These are phyloP conservation scores for Hypoxylon perforatum DNA, from an alignment of 495 filamentous ascomycete genomes.

Conservation along the genomic window DNA sequence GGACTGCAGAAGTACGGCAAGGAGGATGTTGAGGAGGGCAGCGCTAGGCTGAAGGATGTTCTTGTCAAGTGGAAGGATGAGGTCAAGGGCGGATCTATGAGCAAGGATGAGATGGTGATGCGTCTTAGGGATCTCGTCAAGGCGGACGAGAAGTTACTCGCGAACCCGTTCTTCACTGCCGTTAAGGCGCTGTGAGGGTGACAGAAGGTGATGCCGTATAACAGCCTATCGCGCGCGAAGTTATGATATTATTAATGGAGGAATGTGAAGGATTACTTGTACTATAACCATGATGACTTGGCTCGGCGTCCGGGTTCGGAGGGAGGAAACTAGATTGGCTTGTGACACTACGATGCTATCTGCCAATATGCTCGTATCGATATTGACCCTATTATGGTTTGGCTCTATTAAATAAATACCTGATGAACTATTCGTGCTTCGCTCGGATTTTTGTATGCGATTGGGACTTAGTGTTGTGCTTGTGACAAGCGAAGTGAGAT, in stretches of 20 bases:
- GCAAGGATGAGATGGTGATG: constrained; percentile 79
- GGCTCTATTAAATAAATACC: constrained; percentile 6
- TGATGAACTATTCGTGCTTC: constrained; percentile 3
- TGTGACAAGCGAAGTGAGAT: too few relatives aligned
- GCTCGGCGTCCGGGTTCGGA: constrained; percentile 26
- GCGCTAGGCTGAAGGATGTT: constrained; percentile 83
- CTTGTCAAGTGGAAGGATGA: constrained; percentile 88
- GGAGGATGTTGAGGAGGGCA: constrained; percentile 93
- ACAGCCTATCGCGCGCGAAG: not conserved
- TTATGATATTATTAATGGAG: not conserved
- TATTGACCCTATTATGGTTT: constrained; percentile 5
- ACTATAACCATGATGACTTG: constrained; percentile 29
- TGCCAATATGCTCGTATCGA: constrained; percentile 1
- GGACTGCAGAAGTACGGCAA: constrained; percentile 71
- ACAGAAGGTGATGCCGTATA: not conserved
- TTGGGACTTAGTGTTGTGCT: too few relatives aligned
- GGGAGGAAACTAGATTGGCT: constrained; percentile 20
- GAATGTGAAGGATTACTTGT: constrained; percentile 12
- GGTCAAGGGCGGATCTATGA: constrained; percentile 73
- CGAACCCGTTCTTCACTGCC: constrained; percentile 90
- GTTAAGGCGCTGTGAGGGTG: constrained; percentile 80
- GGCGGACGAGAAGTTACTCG: constrained; percentile 74
- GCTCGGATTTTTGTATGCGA: too few relatives aligned
- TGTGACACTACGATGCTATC: constrained; percentile 11
- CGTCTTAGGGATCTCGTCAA: constrained; percentile 83